Conservation (phyloP, 192 early-diverging fungal genomes). For the Ambispora gerdemannii region DNA sequence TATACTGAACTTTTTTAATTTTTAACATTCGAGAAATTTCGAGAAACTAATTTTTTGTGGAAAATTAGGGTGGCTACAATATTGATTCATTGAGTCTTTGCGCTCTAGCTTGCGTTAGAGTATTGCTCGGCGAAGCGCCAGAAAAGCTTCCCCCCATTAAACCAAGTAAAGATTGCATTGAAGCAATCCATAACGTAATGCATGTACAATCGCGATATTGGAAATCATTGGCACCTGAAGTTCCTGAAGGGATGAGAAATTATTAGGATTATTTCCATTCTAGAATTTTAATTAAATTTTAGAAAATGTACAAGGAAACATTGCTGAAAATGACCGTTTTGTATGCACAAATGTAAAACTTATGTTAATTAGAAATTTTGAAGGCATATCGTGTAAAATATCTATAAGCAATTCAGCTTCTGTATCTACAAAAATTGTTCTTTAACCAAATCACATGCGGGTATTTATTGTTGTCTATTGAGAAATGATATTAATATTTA, state of each 20-base stretch:
- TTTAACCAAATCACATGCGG: slow-evolving; percentile 36
- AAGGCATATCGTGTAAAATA: slow-evolving; percentile 20
- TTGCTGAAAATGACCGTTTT: no score
- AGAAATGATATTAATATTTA: no score
- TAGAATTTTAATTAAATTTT: no score
- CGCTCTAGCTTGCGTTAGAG: slow-evolving; percentile 69
- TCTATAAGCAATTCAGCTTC: slow-evolving; percentile 25
- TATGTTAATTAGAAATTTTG: slow-evolving; percentile 2
- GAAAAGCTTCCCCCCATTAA: slow-evolving; percentile 34
- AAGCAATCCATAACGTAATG: slow-evolving; percentile 47
- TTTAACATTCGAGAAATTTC: no score
- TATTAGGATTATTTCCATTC: no score
- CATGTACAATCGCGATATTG: slow-evolving; percentile 48
- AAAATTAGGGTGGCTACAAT: slow-evolving; percentile 75
- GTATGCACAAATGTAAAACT: no score
- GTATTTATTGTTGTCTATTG: no score
- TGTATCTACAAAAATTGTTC: slow-evolving; percentile 30
- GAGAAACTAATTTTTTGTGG: no score
- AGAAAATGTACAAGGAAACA: not conserved
- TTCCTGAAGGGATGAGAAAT: slow-evolving; percentile 34
- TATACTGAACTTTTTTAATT: no score
- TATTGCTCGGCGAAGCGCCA: slow-evolving; percentile 65
- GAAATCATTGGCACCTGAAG: slow-evolving; percentile 40
- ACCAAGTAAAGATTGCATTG: slow-evolving; percentile 44
- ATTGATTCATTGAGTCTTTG: slow-evolving; percentile 70